Conservation (phyloP, 2,329 filamentous ascomycete species). For the Verticillium longisporum region DNA sequence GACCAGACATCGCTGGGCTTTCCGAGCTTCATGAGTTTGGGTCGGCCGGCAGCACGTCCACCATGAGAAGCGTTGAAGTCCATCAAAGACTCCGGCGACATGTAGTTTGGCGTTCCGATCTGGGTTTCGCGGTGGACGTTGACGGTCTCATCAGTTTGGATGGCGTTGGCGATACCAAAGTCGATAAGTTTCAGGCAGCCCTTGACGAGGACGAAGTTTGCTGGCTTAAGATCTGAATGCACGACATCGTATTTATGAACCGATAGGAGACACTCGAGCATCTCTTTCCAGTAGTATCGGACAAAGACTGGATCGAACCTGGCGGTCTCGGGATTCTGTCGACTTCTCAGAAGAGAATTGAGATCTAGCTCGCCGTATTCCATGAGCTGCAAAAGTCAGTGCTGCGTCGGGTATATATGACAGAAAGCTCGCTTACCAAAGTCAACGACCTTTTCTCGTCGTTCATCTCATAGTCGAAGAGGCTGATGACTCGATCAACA, state of each 20-base stretch:
- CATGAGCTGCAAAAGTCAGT: constrained; percentile 60
- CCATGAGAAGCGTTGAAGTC: constrained; percentile 68
- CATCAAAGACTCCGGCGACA: constrained; percentile 91
- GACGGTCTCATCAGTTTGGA: constrained; percentile 89
- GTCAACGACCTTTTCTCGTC: constrained; percentile 80
- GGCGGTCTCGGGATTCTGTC: constrained; percentile 64
- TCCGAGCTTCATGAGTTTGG: constrained; percentile 88
- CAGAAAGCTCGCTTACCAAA: constrained; percentile 51
- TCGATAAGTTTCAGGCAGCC: constrained; percentile 93
- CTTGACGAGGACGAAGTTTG: constrained; percentile 90
- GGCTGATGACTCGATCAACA: constrained; percentile 81
- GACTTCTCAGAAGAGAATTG: constrained; percentile 72
- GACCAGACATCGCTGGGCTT: constrained; percentile 97
- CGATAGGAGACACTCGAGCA: constrained; percentile 89
- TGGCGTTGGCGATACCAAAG: constrained; percentile 97
- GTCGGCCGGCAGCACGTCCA: constrained; percentile 30
- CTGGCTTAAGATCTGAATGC: constrained; percentile 93
- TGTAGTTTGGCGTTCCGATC: constrained; percentile 95
- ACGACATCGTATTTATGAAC: constrained; percentile 90
- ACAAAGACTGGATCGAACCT: constrained; percentile 84
- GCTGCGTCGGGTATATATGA: neutral
- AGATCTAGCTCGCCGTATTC: constrained; percentile 94
- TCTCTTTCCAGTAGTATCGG: constrained; percentile 98
- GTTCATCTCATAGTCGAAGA: constrained; percentile 92
- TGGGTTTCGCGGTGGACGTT: constrained; percentile 96